Evolutionary conservation across 805 yeast species (phyloP), one percentile per base, ranked within the genome.

Genomic region (Kodamaea leandrae): DNA sequence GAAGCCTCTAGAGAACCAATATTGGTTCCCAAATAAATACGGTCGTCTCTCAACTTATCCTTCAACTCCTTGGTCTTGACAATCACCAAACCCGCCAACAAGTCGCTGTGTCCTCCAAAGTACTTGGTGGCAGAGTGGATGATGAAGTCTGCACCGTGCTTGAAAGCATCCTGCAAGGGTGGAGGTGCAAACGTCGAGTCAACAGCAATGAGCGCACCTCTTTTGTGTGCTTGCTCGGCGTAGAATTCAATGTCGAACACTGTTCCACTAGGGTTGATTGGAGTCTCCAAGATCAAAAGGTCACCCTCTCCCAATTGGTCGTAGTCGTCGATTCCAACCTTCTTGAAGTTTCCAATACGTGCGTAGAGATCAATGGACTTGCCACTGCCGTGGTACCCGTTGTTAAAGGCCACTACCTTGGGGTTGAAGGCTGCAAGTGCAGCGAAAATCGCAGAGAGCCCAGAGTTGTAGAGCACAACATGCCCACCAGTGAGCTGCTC

Each of bases 111-210:
- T n/a, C 98, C 97, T 28, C 96, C 96, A 55, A 88, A 83, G 64
- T 83, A 91, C 59, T 90, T 90, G 1, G 96, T 90, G 1, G 89
- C 96, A 1, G 96, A 87, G 61, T 90, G 96, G 77, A 91, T 68
- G n/a, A 91, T 80, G 49, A 88, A 64, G 60, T 91, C 97, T 21
- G 84, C 96, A 36, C 91, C 96, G 53, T 77, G 83, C 28, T 72
- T 72, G 64, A 88, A 87, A 4, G 95, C 91, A 46, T 87, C 77
- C 52, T 80, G 84, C 43, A 89, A 64, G 13, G 96, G 96, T 10
- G 95, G 95, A 15, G 97, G 96, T 7, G 96, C 97, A 63, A 91
- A 86, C 0, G 97, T 91, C 4, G 96, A 75, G 61, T 90, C 98
- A 12, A 86, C 80, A 18, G 80, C 54, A 10, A 90, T 63, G 17